These are phyloP conservation scores for Fusarium sp. DNA, from an alignment of 2,329 filamentous ascomycete species.

Conservation along the genomic window DNA sequence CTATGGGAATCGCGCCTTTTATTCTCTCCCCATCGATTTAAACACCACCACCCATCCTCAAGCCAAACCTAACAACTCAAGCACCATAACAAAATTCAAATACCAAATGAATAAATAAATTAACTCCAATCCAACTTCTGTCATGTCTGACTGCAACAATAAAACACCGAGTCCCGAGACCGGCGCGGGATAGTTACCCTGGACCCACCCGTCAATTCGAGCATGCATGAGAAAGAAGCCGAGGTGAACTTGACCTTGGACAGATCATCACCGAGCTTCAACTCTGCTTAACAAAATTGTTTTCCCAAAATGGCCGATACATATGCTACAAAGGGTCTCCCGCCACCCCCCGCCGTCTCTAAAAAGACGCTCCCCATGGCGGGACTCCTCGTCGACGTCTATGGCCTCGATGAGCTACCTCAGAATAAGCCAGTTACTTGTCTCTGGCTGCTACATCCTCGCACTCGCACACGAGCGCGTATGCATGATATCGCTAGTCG, in stretches of 20 bases:
- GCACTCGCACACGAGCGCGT: conserved; percentile 74
- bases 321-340: conserved; percentile 53
- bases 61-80: not conserved
- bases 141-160: not conserved
- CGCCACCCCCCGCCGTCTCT: conserved; percentile 67
- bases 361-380: conserved; percentile 77
- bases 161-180: conserved; percentile 1
- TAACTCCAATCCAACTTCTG: not conserved
- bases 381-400: conserved; percentile 82
- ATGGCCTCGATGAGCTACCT: conserved; percentile 82
- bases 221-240: not conserved
- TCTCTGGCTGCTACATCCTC: conserved; percentile 92
- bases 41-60: not conserved
- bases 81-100: not conserved
- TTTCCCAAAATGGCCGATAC: conserved; percentile 38
- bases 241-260: not conserved
- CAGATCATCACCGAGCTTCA: not conserved
- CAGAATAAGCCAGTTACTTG: conserved; percentile 72
- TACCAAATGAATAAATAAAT: not conserved
- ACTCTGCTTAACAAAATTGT: not conserved
- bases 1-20: not conserved
- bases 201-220: conserved; percentile 30
- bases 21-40: not conserved
- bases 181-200: conserved; percentile 23
- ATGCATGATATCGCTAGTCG: conserved; percentile 83